Percentiles rank a stretch among this genome's conserved stretches.
Conservation (phyloP, 2,329 filamentous ascomycete species). For the Aspergillus hiratsukae region DNA sequence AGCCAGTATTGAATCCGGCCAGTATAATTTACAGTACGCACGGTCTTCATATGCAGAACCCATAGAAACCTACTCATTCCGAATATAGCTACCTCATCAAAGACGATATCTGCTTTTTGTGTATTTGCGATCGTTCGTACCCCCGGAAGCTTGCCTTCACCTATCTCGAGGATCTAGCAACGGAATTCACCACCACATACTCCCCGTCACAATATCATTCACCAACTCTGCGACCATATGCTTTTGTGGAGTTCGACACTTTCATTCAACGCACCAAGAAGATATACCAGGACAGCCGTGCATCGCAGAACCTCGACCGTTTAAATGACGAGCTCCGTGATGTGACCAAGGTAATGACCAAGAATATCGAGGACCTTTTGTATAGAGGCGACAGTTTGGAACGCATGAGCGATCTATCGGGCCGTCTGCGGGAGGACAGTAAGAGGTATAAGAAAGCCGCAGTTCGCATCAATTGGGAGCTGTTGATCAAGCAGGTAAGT, state of each 20-base stretch:
- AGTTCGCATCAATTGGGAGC: conserved; percentile 95
- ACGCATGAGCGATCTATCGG: conserved; percentile 93
- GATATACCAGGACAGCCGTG: conserved; percentile 88
- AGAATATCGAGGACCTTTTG: conserved; percentile 97
- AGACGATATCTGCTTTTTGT: conserved; percentile 80
- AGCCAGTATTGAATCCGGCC: conserved; percentile 82
- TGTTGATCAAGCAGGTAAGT: conserved; percentile 78
- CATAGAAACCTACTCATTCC: neutral
- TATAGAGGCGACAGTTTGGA: conserved; percentile 93
- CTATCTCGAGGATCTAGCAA: conserved; percentile 86
- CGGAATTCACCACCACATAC: conserved; percentile 89
- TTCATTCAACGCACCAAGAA: conserved; percentile 92
- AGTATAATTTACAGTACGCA: conserved; percentile 78
- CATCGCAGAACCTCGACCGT: conserved; percentile 87
- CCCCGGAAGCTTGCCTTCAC: conserved; percentile 98
- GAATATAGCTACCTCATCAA: conserved; percentile 72
- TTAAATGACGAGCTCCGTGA: conserved; percentile 96
- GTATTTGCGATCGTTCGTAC: conserved; percentile 89
- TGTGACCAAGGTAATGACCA: conserved; percentile 99
- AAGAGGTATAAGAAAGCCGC: conserved; percentile 91
- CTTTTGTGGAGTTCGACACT: conserved; percentile 96
- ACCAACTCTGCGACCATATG: conserved; percentile 78
- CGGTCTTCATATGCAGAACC: neutral
- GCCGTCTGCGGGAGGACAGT: conserved; percentile 81
- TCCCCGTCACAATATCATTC: conserved; percentile 66